Percentiles rank a stretch among this genome's conserved stretches.
phyloP scores from a whole-genome alignment of 1,139 yeast species.

The Barnettozyma hawaiiensis region DNA sequence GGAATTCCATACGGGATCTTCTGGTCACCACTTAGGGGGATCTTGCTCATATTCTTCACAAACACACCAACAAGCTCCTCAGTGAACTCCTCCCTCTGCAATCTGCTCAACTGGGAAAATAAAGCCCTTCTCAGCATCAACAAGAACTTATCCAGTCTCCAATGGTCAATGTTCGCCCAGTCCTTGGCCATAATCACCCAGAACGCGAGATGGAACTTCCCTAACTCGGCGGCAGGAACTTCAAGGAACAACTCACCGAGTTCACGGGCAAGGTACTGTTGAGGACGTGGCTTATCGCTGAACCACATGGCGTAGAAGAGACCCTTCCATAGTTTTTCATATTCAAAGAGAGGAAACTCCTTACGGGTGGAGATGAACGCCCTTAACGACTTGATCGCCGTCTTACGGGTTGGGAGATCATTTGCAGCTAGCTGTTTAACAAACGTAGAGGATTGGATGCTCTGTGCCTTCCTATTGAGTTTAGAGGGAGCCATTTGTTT shows the following conservation, averaged over 20 bases:
- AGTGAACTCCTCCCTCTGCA: constrained; percentile 55
- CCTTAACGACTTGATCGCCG: constrained; percentile 64
- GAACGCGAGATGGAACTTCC: constrained; percentile 63
- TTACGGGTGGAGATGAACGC: constrained; percentile 45
- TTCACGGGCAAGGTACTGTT: constrained; percentile 72
- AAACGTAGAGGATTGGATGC: constrained; percentile 39
- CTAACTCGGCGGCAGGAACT: constrained; percentile 37
- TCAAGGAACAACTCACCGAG: constrained; percentile 55
- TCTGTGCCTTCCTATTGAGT: constrained; percentile 13
- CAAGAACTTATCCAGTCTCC: constrained; percentile 83
- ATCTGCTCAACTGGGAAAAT: constrained; percentile 55
- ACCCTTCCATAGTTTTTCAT: constrained; percentile 90
- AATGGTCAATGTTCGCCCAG: constrained; percentile 81
- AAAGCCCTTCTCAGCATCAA: constrained; percentile 74
- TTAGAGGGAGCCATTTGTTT: not conserved
- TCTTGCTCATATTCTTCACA: constrained; percentile 30
- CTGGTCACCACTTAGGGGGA: constrained; percentile 53
- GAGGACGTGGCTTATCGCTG: constrained; percentile 88
- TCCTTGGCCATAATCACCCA: constrained; percentile 78
- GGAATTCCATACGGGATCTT: constrained; percentile 72
- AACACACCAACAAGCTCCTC: constrained; percentile 42
- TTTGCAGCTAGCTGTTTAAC: constrained; percentile 84
- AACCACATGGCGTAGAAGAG: constrained; percentile 93
- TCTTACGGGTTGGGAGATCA: constrained; percentile 65
- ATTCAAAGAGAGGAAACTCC: constrained; percentile 45